These are phyloP conservation scores for Starmerella vaccinii DNA, from an alignment of 805 yeast species.

Conservation along the genomic window DNA sequence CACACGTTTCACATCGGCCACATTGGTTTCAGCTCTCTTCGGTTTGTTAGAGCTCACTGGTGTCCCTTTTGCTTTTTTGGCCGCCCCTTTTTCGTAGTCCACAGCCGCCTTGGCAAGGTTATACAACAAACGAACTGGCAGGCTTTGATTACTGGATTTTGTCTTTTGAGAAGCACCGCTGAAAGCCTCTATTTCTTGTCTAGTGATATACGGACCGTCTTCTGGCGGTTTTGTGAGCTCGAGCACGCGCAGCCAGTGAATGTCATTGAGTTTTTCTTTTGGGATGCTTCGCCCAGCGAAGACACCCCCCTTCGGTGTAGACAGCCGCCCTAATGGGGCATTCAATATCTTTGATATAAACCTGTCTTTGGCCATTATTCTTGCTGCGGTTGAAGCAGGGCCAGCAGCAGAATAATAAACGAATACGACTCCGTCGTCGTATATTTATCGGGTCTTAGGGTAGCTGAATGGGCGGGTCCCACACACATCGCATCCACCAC, in stretches of 20 bases:
- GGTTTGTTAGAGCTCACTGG: neutral
- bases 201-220: constrained; percentile 22
- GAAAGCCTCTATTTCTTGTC: neutral
- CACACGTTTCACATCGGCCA: neutral
- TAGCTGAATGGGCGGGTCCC: neutral
- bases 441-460: constrained; percentile 3
- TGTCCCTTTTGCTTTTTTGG: neutral
- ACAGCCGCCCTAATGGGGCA: constrained; percentile 17
- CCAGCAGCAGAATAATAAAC: neutral
- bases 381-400: neutral
- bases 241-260: constrained; percentile 21
- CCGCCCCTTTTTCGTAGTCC: constrained; percentile 11
- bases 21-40: neutral
- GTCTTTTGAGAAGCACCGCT: neutral
- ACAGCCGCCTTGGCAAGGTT: constrained; percentile 17
- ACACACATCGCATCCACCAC: too few species aligned
- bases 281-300: constrained; percentile 24
- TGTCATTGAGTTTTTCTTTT: constrained; percentile 16
- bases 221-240: constrained; percentile 22
- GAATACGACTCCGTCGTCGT: neutral
- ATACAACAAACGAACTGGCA: constrained; percentile 15
- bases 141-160: constrained; percentile 4
- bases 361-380: neutral
- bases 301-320: constrained; percentile 19
- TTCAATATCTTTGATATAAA: constrained; percentile 14